Evolutionary conservation across 2,329 filamentous ascomycete species (phyloP), one percentile per base, ranked within the genome.

Genomic region (Colletotrichum lindemuthianum): DNA sequence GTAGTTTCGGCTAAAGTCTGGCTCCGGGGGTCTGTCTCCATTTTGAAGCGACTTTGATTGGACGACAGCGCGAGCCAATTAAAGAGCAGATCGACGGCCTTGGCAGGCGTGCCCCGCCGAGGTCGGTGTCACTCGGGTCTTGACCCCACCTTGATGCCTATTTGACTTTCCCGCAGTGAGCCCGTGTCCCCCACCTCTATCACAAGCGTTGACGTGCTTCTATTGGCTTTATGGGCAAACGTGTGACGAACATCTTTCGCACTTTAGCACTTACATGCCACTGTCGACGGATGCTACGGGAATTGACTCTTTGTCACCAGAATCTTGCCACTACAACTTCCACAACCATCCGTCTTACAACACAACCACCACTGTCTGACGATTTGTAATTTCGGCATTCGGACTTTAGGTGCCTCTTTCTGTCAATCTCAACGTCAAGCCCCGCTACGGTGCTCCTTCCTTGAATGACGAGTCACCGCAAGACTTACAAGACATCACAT

Each of bases 131-230:
- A 60, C 47, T 50, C 50, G 57, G 50, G 40, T 47, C 45, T 32
- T 44, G 61, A n/a, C 39, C 50, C 61, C 57, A 50, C 60, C 61
- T 51, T 4, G 34, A 44, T 50, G 24, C 44, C 55, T 48, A 64
- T 50, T 59, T 63, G 60, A 48, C 55, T 63, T 59, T 64, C 60
- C 37, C 53, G 59, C 59, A 60, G 36, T 41, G 32, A 50, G 34
- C 34, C 34, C 52, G 54, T 54, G 39, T 45, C 58, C 55, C 55
- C 63, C 63, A 65, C 63, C 63, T 65, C 40, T 57, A 43, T 61
- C 63, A 49, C 51, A 65, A 63, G 58, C 59, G 45, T 65, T 57
- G 58, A 57, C 51, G 63, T 56, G 32, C 59, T 65, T 65, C 63
- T 41, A 65, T 63, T 52, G 52, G 24, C 58, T 36, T 51, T 45